phyloP scores from a whole-genome alignment of 2,329 filamentous ascomycete genomes.

The Trichoderma breve region DNA sequence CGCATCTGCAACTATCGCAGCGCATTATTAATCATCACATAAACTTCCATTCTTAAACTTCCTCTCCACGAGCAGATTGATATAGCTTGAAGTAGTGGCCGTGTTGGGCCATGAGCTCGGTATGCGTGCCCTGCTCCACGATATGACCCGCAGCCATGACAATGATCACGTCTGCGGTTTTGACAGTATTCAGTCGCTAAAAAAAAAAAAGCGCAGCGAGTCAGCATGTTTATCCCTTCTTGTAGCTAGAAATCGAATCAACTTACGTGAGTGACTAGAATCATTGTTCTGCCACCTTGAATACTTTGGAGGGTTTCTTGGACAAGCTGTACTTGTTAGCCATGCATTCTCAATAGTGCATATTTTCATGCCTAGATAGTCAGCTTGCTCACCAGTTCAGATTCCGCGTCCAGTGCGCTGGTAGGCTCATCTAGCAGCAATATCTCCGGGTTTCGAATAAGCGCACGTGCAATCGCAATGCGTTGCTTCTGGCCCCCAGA shows the following conservation, averaged over 20 bases:
- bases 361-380: background rate
- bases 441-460: slow-evolving; percentile 34
- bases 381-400: slow-evolving; percentile 39
- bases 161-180: slow-evolving; percentile 8
- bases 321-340: slow-evolving; percentile 1
- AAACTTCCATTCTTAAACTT: background rate
- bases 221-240: background rate
- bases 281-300: slow-evolving; percentile 1
- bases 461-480: slow-evolving; percentile 56
- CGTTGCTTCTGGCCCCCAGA: slow-evolving; percentile 52
- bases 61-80: background rate
- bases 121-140: slow-evolving; percentile 13
- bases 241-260: background rate
- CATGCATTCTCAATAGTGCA: background rate
- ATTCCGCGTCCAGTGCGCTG: slow-evolving; percentile 52
- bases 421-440: slow-evolving; percentile 59
- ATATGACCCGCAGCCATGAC: slow-evolving; percentile 11
- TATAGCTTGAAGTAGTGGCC: slow-evolving; percentile 17
- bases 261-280: slow-evolving; percentile 13
- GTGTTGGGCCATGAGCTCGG: slow-evolving; percentile 2
- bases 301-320: slow-evolving; percentile 5
- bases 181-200: slow-evolving; percentile 12
- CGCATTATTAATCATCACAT: background rate
- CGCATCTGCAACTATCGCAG: background rate
- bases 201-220: background rate